phyloP scores from a whole-genome alignment of 768 basidiomycete species.

The Mycena metata region DNA sequence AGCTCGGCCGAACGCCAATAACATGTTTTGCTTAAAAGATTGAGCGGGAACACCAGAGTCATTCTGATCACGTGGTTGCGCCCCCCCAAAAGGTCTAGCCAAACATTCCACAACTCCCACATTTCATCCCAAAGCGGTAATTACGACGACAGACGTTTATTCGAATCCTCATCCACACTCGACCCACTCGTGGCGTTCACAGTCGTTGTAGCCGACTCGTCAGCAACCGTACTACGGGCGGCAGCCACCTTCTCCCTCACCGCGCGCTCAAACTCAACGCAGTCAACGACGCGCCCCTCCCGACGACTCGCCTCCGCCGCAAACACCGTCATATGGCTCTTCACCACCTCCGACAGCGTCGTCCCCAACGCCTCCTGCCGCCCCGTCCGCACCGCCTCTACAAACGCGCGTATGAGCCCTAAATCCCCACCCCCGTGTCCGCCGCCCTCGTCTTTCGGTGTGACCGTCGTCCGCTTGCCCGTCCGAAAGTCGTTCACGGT shows the following conservation, averaged over 20 bases:
- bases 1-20: too few relatives aligned
- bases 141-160: too few relatives aligned
- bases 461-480: constrained; percentile 56
- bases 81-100: too few relatives aligned
- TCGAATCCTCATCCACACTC: neutral
- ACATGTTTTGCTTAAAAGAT: too few relatives aligned
- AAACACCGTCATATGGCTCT: constrained; percentile 87
- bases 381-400: constrained; percentile 77
- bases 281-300: constrained; percentile 79
- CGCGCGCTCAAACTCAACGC: constrained; percentile 70
- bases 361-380: constrained; percentile 78
- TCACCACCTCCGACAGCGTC: constrained; percentile 75
- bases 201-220: neutral
- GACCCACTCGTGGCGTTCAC: neutral
- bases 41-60: too few relatives aligned
- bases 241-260: constrained; percentile 50
- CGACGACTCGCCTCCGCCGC: constrained; percentile 85
- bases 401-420: constrained; percentile 81
- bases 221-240: neutral
- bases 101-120: too few relatives aligned
- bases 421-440: constrained; percentile 89
- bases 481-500: constrained; percentile 84
- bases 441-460: constrained; percentile 71
- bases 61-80: too few relatives aligned
- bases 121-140: too few relatives aligned